phyloP scores from a whole-genome alignment of 2,329 filamentous ascomycete species.

The Fusarium pininemorale region DNA sequence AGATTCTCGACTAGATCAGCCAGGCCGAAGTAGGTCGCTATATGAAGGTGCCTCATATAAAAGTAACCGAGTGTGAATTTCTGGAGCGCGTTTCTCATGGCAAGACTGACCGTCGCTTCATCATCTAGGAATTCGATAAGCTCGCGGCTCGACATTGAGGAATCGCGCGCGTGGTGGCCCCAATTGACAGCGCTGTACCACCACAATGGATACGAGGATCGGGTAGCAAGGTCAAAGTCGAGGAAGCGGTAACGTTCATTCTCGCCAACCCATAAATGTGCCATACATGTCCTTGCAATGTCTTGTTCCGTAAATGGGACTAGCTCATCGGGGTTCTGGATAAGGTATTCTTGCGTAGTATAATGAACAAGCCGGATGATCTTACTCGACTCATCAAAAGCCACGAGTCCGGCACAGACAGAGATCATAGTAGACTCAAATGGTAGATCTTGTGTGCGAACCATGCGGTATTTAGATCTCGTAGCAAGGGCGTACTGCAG shows the following conservation, averaged over 20 bases:
- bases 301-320: neutral
- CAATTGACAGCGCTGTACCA: neutral
- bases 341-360: neutral
- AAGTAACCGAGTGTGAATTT: neutral
- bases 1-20: neutral
- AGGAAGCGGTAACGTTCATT: neutral
- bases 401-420: neutral
- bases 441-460: neutral
- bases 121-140: accelerated
- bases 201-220: neutral
- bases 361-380: neutral
- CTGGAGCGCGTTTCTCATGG: neutral
- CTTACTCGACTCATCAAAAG: neutral
- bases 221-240: accelerated
- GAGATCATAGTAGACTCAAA: neutral
- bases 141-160: neutral
- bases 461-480: neutral
- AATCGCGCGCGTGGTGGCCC: neutral
- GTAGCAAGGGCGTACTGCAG: neutral
- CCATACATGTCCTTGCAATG: neutral
- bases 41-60: neutral
- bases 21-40: neutral
- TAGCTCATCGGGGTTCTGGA: neutral
- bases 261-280: neutral
- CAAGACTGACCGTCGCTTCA: neutral